phyloP scores from a whole-genome alignment of 768 basidiomycete species.

The Paxillus involutus region DNA sequence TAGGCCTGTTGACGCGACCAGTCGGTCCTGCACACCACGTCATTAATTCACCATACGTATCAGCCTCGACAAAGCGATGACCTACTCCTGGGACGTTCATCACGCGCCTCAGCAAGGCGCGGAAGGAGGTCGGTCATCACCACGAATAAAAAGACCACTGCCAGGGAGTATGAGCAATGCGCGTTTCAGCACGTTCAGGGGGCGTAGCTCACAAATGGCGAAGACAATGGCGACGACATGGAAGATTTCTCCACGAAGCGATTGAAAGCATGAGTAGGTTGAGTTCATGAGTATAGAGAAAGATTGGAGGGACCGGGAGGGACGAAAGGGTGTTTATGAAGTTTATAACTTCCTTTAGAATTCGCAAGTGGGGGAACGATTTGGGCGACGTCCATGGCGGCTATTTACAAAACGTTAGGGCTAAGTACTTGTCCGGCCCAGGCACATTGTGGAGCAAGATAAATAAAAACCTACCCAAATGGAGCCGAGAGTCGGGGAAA shows the following conservation, averaged over 20 bases:
- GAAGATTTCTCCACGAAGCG: background rate
- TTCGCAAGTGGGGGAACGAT: too few species aligned
- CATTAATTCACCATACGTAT: background rate
- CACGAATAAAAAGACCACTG: background rate
- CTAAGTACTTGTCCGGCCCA: too few species aligned
- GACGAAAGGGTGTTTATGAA: background rate
- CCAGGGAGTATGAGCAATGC: background rate
- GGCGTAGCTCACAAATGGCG: conserved; percentile 4
- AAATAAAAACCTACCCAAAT: too few species aligned
- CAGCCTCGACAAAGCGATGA: background rate
- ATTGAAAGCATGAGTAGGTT: background rate
- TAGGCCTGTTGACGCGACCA: background rate
- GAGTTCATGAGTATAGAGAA: background rate
- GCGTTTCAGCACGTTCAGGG: background rate
- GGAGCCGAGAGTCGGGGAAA: too few species aligned
- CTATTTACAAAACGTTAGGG: too few species aligned
- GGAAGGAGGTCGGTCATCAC: background rate
- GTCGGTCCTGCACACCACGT: background rate
- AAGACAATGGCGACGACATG: background rate
- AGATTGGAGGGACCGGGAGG: background rate
- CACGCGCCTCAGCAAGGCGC: background rate
- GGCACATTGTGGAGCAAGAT: too few species aligned
- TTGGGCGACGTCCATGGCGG: too few species aligned
- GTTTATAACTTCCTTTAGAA: too few species aligned
- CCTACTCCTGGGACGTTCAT: background rate